These are phyloP conservation scores for Pichia deserticola DNA, from an alignment of 805 yeast species.

Conservation along the genomic window DNA sequence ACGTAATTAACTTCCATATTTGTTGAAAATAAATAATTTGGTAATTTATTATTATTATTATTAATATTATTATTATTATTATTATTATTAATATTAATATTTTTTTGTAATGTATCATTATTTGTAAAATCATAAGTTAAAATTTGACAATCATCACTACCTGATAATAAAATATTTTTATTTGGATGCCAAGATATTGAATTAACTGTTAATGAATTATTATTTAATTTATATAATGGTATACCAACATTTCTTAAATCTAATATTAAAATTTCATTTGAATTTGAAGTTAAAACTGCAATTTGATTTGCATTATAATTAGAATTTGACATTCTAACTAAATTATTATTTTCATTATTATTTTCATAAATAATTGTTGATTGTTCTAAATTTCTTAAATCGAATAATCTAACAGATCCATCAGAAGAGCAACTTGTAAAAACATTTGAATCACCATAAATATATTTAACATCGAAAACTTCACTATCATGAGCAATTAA, in stretches of 20 bases:
- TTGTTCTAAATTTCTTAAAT: conserved; percentile 80
- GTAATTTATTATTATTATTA: conserved; percentile 11
- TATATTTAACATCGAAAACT: conserved; percentile 85
- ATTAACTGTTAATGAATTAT: conserved; percentile 63
- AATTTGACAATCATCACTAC: conserved; percentile 71
- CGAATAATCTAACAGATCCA: conserved; percentile 90
- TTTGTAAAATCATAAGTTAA: conserved; percentile 56
- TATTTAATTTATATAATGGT: conserved; percentile 65
- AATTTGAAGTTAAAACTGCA: conserved; percentile 73
- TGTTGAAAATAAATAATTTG: background rate
- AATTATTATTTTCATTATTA: conserved; percentile 33
- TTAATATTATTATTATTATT: conserved; percentile 19
- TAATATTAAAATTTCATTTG: conserved; percentile 56
- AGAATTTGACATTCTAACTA: conserved; percentile 70
- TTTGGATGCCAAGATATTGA: conserved; percentile 80
- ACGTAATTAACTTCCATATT: conserved; percentile 74
- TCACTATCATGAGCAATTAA: conserved; percentile 94
- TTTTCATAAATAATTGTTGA: conserved; percentile 86
- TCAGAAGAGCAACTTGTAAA: conserved; percentile 94
- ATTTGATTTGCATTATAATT: conserved; percentile 74
- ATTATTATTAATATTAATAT: background rate
- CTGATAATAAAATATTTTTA: conserved; percentile 50
- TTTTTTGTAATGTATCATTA: background rate
- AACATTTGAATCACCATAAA: conserved; percentile 63
- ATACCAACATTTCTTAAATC: conserved; percentile 86